Conservation (phyloP, 202 grass and related monocot genomes). For the Zizania palustris region DNA sequence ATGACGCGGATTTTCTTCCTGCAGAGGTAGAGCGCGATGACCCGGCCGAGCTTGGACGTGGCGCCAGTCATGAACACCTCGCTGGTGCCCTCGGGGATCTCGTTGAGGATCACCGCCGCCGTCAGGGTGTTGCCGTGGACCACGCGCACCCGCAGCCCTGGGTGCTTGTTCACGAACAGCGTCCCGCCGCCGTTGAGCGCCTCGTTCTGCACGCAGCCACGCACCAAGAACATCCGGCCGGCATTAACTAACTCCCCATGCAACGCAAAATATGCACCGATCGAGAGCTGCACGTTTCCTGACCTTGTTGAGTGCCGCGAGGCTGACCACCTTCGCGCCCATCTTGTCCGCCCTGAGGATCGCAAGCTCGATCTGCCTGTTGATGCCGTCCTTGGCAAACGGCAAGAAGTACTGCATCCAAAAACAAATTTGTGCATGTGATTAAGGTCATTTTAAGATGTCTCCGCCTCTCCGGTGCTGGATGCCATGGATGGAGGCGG, state of each 20-base stretch:
- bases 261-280: no score
- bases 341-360: slow-evolving; percentile 77
- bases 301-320: slow-evolving; percentile 90
- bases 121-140: slow-evolving; percentile 94
- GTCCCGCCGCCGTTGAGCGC: slow-evolving; percentile 83
- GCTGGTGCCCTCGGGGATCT: slow-evolving; percentile 56
- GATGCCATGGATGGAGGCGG: no score
- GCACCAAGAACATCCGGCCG: no score
- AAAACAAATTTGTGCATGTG: not conserved
- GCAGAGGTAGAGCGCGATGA: slow-evolving; percentile 83
- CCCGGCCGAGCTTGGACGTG: slow-evolving; percentile 84
- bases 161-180: slow-evolving; percentile 89
- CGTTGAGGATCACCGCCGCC: slow-evolving; percentile 76
- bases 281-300: no score
- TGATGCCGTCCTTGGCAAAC: slow-evolving; percentile 77
- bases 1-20: slow-evolving; percentile 63
- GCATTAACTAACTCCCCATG: no score
- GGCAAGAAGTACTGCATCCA: slow-evolving; percentile 75
- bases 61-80: slow-evolving; percentile 92
- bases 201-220: slow-evolving; percentile 67
- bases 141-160: slow-evolving; percentile 68
- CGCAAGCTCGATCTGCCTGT: slow-evolving; percentile 80
- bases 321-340: slow-evolving; percentile 83
- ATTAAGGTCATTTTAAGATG: no score
- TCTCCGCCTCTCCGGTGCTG: no score